Evolutionary conservation across 208 protist species (phyloP).

Genomic region (Acanthamoeba lenticulata): DNA sequence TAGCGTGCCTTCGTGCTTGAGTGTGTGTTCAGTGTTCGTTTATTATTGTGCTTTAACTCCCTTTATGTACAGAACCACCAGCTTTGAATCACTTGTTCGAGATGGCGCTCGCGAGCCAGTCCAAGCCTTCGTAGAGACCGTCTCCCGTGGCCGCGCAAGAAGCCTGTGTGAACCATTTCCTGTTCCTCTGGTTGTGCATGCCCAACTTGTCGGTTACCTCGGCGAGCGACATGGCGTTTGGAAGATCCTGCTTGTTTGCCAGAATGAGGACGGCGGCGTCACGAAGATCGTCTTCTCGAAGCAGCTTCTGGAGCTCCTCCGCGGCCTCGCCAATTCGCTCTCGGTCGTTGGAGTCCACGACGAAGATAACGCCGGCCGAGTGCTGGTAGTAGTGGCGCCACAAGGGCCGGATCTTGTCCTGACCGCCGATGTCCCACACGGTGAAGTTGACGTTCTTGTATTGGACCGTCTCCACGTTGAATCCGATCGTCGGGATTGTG

Average conservation of each 20-base stretch:
- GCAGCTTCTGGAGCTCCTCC: conserved; percentile 64
- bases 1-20: too few relatives aligned
- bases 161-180: not conserved
- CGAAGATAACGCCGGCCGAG: too few relatives aligned
- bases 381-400: conserved; percentile 78
- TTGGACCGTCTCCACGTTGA: too few relatives aligned
- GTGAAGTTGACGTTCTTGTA: too few relatives aligned
- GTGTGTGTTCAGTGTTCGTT: too few relatives aligned
- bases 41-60: too few relatives aligned
- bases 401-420: too few relatives aligned
- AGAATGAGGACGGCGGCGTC: conserved; percentile 84
- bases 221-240: not conserved
- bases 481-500: too few relatives aligned
- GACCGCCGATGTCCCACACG: too few relatives aligned
- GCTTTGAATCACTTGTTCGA: too few relatives aligned
- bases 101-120: conserved; percentile 72
- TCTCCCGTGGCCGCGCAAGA: conserved; percentile 68
- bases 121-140: conserved; percentile 68
- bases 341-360: too few relatives aligned
- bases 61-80: too few relatives aligned
- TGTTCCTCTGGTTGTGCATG: not conserved
- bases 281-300: not conserved
- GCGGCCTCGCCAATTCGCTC: conserved; percentile 69
- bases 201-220: not conserved
- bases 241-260: conserved; percentile 90